Base-by-base conservation (phyloP, 2,329 filamentous ascomycete genomes). In the Alternaria conjuncta region DNA sequence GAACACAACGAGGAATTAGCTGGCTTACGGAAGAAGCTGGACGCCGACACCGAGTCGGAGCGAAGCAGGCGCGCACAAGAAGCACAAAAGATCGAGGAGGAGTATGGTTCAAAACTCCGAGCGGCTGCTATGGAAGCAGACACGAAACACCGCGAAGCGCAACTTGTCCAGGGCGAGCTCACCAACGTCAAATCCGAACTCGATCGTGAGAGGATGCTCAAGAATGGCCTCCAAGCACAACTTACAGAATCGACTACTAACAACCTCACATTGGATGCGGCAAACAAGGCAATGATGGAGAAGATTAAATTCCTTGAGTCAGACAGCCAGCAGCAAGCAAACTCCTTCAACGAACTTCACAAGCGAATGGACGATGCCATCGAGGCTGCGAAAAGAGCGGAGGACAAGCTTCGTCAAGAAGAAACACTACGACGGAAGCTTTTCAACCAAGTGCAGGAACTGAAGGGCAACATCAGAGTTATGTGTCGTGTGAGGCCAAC, bases 381-480 rank as follows among this genome's bases (percentile, higher is more conserved):
- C 23, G 86, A 87, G 13, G 83, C 86, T 20, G 92, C 91, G 1
- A 89, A 92, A 28, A 86, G 88, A 36, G 89, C 92, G 1, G 89
- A 92, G 60, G 89, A 93, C 68, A 97, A 96, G 76, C 85, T 99
- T 26, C 90, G 96, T 66, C 93, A 91, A 73, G 96, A 98, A 77
- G 96, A 99, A 81, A 96, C 92, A 1, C 85, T 97, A 55, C 89
- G 96, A 13, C 88, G 96, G 21, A 95, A 96, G 71, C 86, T 99
- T 0, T 97, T 98, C 84, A 98, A 98, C 81, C 96, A 97, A 79
- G 95, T 99, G 50, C 94, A 99, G 78, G 96, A 99, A 76, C 87
- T 99, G 63, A 97, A 97, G 80, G 96, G 96, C 73, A 99, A 99
- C 77, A 99, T 99, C 74, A 91, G 96, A 20, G 96, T 99, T 69